Base-by-base conservation (phyloP, 2,329 filamentous ascomycete species). In the Graphilbum sp. region DNA sequence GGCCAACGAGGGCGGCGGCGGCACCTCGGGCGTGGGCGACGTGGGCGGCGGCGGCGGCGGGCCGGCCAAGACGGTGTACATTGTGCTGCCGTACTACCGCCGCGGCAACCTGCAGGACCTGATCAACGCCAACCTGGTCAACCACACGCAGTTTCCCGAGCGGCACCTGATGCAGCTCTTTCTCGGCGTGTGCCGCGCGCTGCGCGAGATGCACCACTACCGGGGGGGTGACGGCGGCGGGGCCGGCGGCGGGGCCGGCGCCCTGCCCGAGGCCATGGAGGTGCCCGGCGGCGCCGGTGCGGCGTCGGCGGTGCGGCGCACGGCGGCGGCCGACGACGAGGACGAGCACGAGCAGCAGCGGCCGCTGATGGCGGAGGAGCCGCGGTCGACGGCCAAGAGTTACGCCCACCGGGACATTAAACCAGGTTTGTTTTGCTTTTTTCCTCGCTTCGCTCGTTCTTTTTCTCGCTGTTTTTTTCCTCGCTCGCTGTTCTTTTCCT, bases 381-480 rank as follows among this genome's bases (percentile, higher is more conserved):
- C 71, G 32, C 71, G 72, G 43, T 74, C 80, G 46, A 77, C 81
- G 32, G 73, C 81, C 13, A 73, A 75, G 41, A 83, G 86, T 17
- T 98, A 94, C 57, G 83, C 90, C 44, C 90, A 98, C 59, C 70
- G 90, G 48, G 90, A 98, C 59, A 94, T 98, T 56, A 98, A 98
- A 59, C 90, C 90, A 50, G 88, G 84, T 86, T 50, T 35, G 30
- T 23, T 16, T 24, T 34, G 13, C n/a, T 23, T 21, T 15, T 34
- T 12, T 34, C 20, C 33, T 34, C 21, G 13, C 21, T 24, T 34
- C 21, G 13, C 33, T 34, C 32, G 17, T 34, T 34, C 21, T 20
- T 5, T 34, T 34, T n/a, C 17, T 15, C 12, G 11, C 19, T 25
- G 5, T 32, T 36, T 37, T 32, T 18, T 20, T n/a, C 27, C 27